Conservation (phyloP, 2,329 filamentous ascomycete genomes). For the Talaromyces piceae region DNA sequence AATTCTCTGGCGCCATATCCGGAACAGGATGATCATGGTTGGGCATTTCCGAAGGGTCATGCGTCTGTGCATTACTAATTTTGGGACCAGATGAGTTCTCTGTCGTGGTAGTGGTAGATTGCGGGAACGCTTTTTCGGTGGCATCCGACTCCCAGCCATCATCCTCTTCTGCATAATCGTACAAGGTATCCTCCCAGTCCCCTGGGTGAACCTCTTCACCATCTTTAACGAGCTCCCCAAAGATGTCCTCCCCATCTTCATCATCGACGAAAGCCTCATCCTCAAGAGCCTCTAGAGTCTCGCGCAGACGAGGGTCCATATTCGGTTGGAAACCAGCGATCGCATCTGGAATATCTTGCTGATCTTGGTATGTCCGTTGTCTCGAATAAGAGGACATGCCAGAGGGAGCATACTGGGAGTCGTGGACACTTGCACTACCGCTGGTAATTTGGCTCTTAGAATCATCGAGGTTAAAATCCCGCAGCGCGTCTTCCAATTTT, state of each 20-base stretch:
- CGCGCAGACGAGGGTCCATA: conserved; percentile 88
- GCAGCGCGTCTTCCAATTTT: conserved; percentile 80
- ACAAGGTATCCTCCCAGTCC: conserved; percentile 64
- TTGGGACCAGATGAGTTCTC: conserved; percentile 35
- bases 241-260: conserved; percentile 72
- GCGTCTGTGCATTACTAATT: conserved; percentile 18
- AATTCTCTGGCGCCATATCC: conserved; percentile 53
- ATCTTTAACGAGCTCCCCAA: conserved; percentile 62
- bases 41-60: conserved; percentile 26
- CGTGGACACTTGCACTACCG: conserved; percentile 27
- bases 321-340: conserved; percentile 94
- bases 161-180: conserved; percentile 53
- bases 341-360: conserved; percentile 85
- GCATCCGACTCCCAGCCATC: conserved; percentile 93
- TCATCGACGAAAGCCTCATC: conserved; percentile 90
- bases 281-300: conserved; percentile 86
- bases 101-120: conserved; percentile 25
- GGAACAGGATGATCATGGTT: conserved; percentile 32
- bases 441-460: conserved; percentile 19
- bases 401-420: conserved; percentile 36
- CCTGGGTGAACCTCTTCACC: conserved; percentile 64
- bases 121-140: conserved; percentile 64
- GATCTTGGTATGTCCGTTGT: conserved; percentile 75
- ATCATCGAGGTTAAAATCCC: conserved; percentile 46
- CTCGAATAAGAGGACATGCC: conserved; percentile 66